Base-by-base conservation (phyloP, 306 rosid species). In the Glycine tomentella region DNA sequence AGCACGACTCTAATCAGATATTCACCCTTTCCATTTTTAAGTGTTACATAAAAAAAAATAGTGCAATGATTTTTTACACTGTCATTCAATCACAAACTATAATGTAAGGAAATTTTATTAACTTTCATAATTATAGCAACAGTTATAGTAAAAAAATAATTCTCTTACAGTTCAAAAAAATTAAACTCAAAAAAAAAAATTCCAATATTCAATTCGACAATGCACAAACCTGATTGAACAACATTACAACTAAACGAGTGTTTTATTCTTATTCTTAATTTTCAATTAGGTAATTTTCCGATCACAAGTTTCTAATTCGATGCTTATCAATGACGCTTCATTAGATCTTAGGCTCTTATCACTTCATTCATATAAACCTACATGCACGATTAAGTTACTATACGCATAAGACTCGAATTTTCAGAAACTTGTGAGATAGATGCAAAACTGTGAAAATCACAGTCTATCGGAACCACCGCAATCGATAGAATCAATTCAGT, bases 331-430 rank as follows among this genome's bases (percentile, higher is more conserved):
- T 14, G 45, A 70, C 8, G 77, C 50, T 64, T 17, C 12, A 16
- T 34, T 49, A 66, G 83, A 85, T 81, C 81, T 77, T 71, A 76
- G 55, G 85, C 81, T 72, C 77, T 76, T 66, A 72, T 48, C 78
- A 68, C 11, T 77, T 59, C 80, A 73, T 77, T 16, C 81, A 50
- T 62, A 67, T 65, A 80, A 11, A 34, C 46, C 40, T 80, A 62
- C 59, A 53, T 53, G 80, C 84, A 81, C 16, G 69, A 53, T 44
- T 14, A 44, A 53, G 14, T 31, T 55, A 81, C 58, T 13, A 38
- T 16, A 75, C 11, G 14, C 5, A 74, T 7, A 45, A 69, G 14
- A 17, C 33, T 68, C n/a, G 13, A 74, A 58, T 84, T 73, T 58
- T 3, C 7, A 38, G n/a, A 55, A 65, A 73, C 5, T 7, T 48